These are phyloP conservation scores for Conticribra guillardii DNA, from an alignment of 108 stramenopile genomes.

Conservation along the genomic window DNA sequence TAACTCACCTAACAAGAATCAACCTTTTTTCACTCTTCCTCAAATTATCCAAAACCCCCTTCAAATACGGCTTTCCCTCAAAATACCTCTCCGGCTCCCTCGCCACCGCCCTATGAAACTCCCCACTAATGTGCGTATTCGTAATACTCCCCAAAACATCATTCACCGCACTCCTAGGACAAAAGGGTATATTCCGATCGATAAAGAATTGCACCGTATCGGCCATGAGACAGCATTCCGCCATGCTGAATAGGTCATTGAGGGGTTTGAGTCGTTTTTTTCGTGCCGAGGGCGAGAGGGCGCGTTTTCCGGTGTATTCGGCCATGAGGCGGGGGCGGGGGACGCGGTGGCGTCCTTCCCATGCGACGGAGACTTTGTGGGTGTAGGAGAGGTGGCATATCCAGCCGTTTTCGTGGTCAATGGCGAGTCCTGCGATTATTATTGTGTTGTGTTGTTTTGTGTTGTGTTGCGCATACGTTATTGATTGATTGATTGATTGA, in stretches of 20 bases:
- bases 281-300: constrained; percentile 71
- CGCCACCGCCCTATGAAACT: constrained; percentile 92
- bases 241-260: constrained; percentile 95
- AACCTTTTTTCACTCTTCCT: constrained; percentile 74
- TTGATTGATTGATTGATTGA: not conserved
- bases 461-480: not conserved
- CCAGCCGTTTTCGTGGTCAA: constrained; percentile 94
- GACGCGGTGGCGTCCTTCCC: constrained; percentile 88
- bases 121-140: constrained; percentile 91
- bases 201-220: constrained; percentile 95
- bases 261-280: constrained; percentile 85
- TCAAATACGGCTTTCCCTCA: constrained; percentile 75
- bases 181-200: constrained; percentile 76
- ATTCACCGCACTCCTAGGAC: constrained; percentile 74
- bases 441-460: not conserved
- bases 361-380: constrained; percentile 93
- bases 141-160: constrained; percentile 90
- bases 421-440: constrained; percentile 80
- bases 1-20: constrained; percentile 71
- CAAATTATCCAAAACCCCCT: constrained; percentile 67
- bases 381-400: constrained; percentile 94
- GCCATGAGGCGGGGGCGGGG: constrained; percentile 63
- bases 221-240: constrained; percentile 96
- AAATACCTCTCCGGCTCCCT: constrained; percentile 80
- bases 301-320: constrained; percentile 89